A percentile compares a stretch with the other conserved stretches of the same genome.
phyloP scores from a whole-genome alignment of 176 grass and related monocot species.

The Musa schizocarpa region DNA sequence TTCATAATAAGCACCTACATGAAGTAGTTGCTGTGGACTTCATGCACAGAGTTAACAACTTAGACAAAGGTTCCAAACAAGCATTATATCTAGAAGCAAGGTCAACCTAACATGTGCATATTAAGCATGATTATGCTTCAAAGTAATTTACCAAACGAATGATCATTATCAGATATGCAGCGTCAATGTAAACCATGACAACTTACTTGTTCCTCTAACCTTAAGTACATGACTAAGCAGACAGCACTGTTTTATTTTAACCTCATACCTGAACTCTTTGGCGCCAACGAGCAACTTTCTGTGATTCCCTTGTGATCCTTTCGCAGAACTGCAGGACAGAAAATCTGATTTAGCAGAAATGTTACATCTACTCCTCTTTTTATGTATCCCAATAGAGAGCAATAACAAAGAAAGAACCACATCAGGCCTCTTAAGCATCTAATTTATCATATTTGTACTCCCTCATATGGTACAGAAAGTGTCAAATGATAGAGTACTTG shows the following conservation, averaged over 20 bases:
- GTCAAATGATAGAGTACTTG: too few species aligned
- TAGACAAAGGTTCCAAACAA: not conserved
- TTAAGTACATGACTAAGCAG: not conserved
- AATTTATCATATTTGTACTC: too few species aligned
- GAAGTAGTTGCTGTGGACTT: too few species aligned
- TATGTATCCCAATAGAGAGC: too few species aligned
- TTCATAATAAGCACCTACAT: not conserved
- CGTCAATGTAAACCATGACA: not conserved
- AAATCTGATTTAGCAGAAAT: not conserved
- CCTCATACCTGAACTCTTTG: slow-evolving; percentile 38
- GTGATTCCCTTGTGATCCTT: slow-evolving; percentile 76
- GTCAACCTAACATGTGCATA: not conserved
- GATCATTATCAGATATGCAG: not conserved
- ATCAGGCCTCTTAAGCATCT: too few species aligned
- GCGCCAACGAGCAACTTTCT: slow-evolving; percentile 22
- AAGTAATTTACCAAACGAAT: not conserved
- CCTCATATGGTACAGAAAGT: too few species aligned
- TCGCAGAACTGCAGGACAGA: slow-evolving; percentile 35
- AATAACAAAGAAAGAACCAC: too few species aligned
- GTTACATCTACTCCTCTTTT: not conserved
- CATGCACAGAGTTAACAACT: not conserved
- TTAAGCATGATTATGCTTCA: not conserved
- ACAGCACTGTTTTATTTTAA: not conserved
- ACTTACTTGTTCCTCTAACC: not conserved
- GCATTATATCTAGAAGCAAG: not conserved